These are phyloP conservation scores for Prototheca stagnorum DNA, from an alignment of 163 green algal species.

Conservation along the genomic window DNA sequence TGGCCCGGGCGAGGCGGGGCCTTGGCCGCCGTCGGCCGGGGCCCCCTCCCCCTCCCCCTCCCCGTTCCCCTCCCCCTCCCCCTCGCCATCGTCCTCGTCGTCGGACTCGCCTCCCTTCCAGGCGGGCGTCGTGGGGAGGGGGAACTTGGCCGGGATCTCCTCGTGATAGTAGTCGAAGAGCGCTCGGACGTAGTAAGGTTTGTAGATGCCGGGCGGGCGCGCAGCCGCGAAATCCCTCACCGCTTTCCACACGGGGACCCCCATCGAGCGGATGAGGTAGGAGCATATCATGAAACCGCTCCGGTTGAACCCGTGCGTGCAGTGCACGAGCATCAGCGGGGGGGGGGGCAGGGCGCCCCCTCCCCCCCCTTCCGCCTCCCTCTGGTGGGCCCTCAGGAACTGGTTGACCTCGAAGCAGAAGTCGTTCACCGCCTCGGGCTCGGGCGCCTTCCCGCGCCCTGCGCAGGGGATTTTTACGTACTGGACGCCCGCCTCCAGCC, in stretches of 20 bases:
- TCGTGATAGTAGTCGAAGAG: constrained; percentile 70
- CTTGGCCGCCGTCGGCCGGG: no score
- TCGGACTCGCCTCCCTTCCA: constrained; percentile 61
- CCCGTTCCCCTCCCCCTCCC: constrained; percentile 4
- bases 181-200: constrained; percentile 77
- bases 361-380: not conserved
- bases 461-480: constrained; percentile 50
- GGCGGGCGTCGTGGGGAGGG: constrained; percentile 30
- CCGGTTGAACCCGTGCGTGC: constrained; percentile 97
- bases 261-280: constrained; percentile 45
- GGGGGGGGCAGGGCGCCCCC: constrained; percentile 1
- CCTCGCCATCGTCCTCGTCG: constrained; percentile 28
- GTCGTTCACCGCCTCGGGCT: constrained; percentile 58
- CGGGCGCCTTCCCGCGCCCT: constrained; percentile 47
- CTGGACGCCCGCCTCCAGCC: constrained; percentile 10
- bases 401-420: constrained; percentile 52
- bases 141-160: constrained; percentile 7
- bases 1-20: not conserved
- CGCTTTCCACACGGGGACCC: constrained; percentile 24
- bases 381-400: constrained; percentile 17
- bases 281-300: constrained; percentile 77
- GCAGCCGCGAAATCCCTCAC: constrained; percentile 48
- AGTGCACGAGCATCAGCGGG: constrained; percentile 68
- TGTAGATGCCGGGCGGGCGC: constrained; percentile 90
- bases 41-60: no score